These are phyloP conservation scores for Ophiosphaerella korrae DNA, from an alignment of 2,329 filamentous ascomycete genomes.

Conservation along the genomic window DNA sequence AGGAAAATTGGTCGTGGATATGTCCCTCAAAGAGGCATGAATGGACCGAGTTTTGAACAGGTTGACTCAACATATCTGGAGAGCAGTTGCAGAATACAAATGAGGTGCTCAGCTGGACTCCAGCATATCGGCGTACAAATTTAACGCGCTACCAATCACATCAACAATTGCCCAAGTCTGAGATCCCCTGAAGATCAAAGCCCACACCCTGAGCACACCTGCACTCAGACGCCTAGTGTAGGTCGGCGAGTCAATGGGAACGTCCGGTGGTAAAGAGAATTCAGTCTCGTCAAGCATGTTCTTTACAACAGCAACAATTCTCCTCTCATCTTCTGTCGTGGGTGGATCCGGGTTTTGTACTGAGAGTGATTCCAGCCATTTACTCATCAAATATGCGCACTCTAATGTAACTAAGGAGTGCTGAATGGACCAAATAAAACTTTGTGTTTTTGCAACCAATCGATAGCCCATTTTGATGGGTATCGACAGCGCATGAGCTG, in stretches of 20 bases:
- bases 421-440: conserved; percentile 49
- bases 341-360: conserved; percentile 39
- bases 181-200: conserved; percentile 49
- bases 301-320: conserved; percentile 45
- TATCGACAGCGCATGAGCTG: conserved; percentile 71
- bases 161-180: conserved; percentile 53
- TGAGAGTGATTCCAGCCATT: conserved; percentile 48
- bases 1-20: conserved; percentile 55
- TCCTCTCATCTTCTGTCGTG: conserved; percentile 46
- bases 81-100: too few relatives aligned
- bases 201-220: conserved; percentile 50
- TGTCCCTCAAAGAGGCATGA: conserved; percentile 26
- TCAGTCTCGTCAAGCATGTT: conserved; percentile 51
- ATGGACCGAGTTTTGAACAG: not conserved
- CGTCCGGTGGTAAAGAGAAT: conserved; percentile 34
- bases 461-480: conserved; percentile 60
- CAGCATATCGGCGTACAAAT: conserved; percentile 49
- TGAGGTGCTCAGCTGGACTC: conserved; percentile 40
- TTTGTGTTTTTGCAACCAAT: conserved; percentile 48
- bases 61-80: not conserved
- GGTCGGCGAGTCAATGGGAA: conserved; percentile 39
- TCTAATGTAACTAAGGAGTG: conserved; percentile 48
- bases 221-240: conserved; percentile 46
- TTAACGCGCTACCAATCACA: conserved; percentile 49
- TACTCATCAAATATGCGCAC: conserved; percentile 49